Evolutionary conservation across 148 eudicot genomes (phyloP), one percentile per base, ranked within the genome.

Genomic region (Tetragonia tetragonoides): DNA sequence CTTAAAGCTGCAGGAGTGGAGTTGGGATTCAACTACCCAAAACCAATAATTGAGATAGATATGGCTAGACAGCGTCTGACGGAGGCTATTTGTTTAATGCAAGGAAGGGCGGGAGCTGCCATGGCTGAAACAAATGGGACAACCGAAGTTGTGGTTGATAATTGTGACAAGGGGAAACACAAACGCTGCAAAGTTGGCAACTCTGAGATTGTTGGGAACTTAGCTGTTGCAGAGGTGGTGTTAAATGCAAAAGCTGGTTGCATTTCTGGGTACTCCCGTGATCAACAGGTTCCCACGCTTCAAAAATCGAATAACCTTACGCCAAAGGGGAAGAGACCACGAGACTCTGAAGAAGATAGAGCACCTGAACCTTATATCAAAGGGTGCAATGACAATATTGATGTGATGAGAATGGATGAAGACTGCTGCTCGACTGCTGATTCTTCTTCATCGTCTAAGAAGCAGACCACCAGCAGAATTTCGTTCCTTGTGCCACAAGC

Each of bases 1-100:
- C 97, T 95, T 11, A 87, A 73, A 88, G 82, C 95, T 38, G 91
- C 99, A 40, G 99, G 99, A 70, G 91, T 95, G 16, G 99, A 95
- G 56, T 70, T 95, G 40, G 99, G 99, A 66, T 51, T 73, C 37
- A 95, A 95, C 85, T 95, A 95, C 65, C 97, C 99, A 23, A 87
- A 87, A 44, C 99, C 99, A 18, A 80, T 95, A 66, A 79, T 95
- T 20, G 97, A 95, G 54, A 79, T 87, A 4, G 97, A 95, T 39
- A 59, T 75, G 37, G 99, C 99, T 59, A 80, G 92, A 64, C 93
- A 95, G 56, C 85, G 78, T 21, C 74, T 95, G 49, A 83, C 88
- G 0, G 85, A 89, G 65, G 97, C 99, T 67, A 86, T 95, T 39
- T 67, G 78, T 59, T 15, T 78, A 17, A 90, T 95, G 97, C 87